Base-by-base conservation (phyloP, 257 asterid species). In the Solanum boliviense region DNA sequence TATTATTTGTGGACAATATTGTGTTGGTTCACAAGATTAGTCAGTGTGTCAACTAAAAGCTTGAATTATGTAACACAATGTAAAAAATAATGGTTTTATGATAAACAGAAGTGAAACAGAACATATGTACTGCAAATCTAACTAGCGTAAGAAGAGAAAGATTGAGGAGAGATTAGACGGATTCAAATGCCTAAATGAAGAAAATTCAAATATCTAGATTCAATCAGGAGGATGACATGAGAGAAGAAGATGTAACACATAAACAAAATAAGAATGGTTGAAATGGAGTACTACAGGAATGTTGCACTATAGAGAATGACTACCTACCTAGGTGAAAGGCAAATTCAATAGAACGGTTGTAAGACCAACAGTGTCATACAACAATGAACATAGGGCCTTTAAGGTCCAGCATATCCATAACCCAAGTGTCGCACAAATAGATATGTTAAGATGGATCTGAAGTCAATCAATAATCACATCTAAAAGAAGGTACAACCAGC, bases 91-190 rank as follows among this genome's bases (percentile, higher is more conserved):
- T n/a, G 67, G 38, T 41, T 79, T 44, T 46, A 27, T 27, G 18
- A 46, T 44, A 27, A 44, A 25, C 13, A 78, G 62, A 78, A n/a
- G 21, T 39, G 23, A 78, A 41, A 78, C 62, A 46, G 68, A 81
- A 81, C 16, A 44, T 27, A 18, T 2, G n/a, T 4, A n/a, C 60
- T n/a, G 25, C 84, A 81, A 1, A 39, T 27, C 85, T 48, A 81
- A 16, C 58, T 38, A 81, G 85, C 27, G 29, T 44, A 44, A 29
- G 68, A 73, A 74, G 75, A 86, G 70, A 83, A 89, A 90, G 88
- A 86, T 72, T 36, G 84, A 86, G 25, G 67, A 46, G 73, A 11
- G 44, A 39, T 44, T 41, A 81, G 39, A 46, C 15, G 11, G 25
- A 58, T 25, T 41, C 27, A n/a, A 35, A 87, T 84, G 83, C 68